phyloP scores from a whole-genome alignment of 345 rosid species.

The Orychophragmus violaceus region DNA sequence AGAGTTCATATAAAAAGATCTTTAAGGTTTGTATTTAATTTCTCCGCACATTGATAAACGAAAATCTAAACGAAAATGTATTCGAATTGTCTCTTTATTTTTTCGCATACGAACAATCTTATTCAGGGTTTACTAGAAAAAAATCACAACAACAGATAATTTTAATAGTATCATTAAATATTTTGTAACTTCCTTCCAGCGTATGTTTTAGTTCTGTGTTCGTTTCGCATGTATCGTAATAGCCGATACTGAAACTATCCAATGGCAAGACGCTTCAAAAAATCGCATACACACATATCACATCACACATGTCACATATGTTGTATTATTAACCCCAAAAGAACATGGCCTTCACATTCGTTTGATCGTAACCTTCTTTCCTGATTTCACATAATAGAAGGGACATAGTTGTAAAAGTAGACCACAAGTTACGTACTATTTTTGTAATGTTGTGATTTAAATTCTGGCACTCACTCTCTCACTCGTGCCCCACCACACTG shows the following conservation, averaged over 20 bases:
- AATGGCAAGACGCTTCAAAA: background rate
- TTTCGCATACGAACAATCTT: too few species aligned
- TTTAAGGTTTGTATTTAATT: too few species aligned
- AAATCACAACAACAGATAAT: too few species aligned
- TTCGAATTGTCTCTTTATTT: too few species aligned
- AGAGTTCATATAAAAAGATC: too few species aligned
- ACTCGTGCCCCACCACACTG: conserved; percentile 11
- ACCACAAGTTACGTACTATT: conserved; percentile 2
- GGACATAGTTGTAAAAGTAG: conserved; percentile 24
- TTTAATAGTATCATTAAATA: background rate
- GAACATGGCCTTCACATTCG: background rate
- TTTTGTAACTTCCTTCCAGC: too few species aligned
- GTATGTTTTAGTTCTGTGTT: too few species aligned
- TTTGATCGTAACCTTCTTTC: conserved; percentile 7
- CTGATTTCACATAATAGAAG: conserved; percentile 9
- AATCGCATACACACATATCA: background rate
- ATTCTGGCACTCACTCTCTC: conserved; percentile 12
- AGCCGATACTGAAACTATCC: background rate
- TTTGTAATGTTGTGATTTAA: conserved; percentile 16
- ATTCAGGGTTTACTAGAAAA: too few species aligned
- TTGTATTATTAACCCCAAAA: background rate
- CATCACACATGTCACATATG: conserved; percentile 5
- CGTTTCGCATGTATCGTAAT: too few species aligned
- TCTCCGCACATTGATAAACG: too few species aligned
- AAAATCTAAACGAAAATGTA: too few species aligned